These are phyloP conservation scores for Arthrinium phaeospermum DNA, from an alignment of 2,329 filamentous ascomycete species.

Conservation along the genomic window DNA sequence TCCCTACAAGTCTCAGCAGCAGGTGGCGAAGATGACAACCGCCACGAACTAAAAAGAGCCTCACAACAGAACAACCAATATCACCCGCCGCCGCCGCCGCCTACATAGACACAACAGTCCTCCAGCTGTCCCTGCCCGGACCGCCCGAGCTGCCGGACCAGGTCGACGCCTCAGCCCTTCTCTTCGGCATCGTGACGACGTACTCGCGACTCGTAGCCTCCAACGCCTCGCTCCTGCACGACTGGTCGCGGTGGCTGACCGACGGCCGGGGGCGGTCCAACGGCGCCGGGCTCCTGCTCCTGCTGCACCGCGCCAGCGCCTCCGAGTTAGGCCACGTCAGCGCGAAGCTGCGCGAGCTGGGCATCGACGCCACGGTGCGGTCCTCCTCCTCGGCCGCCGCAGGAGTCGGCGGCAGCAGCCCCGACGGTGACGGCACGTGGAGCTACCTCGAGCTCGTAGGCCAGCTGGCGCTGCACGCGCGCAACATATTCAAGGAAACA, in stretches of 20 bases:
- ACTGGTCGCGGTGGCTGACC: slow-evolving; percentile 54
- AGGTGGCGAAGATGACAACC: background rate
- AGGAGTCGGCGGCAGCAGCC: background rate
- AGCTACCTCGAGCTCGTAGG: slow-evolving; percentile 47
- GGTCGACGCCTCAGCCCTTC: slow-evolving; percentile 44
- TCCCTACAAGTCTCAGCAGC: background rate
- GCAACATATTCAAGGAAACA: slow-evolving; percentile 39
- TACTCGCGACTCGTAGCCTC: slow-evolving; percentile 46
- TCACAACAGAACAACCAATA: background rate
- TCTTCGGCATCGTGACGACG: slow-evolving; percentile 52
- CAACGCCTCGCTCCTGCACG: slow-evolving; percentile 46
- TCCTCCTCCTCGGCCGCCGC: slow-evolving; percentile 30
- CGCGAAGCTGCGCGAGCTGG: slow-evolving; percentile 39
- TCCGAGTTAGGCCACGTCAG: slow-evolving; percentile 40
- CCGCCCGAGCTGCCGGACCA: slow-evolving; percentile 38
- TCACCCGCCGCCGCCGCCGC: background rate
- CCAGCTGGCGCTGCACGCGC: slow-evolving; percentile 40
- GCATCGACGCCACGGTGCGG: slow-evolving; percentile 47
- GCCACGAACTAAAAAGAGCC: background rate
- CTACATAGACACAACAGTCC: background rate
- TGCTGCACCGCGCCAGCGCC: slow-evolving; percentile 45
- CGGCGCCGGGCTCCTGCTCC: slow-evolving; percentile 49
- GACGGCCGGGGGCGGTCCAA: slow-evolving; percentile 46
- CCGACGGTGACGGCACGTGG: slow-evolving; percentile 37
- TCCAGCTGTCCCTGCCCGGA: slow-evolving; percentile 41